A percentile compares a stretch with the other conserved stretches of the same genome.
Conservation (phyloP, 495 filamentous ascomycete species). For the Penicillium coffeae region DNA sequence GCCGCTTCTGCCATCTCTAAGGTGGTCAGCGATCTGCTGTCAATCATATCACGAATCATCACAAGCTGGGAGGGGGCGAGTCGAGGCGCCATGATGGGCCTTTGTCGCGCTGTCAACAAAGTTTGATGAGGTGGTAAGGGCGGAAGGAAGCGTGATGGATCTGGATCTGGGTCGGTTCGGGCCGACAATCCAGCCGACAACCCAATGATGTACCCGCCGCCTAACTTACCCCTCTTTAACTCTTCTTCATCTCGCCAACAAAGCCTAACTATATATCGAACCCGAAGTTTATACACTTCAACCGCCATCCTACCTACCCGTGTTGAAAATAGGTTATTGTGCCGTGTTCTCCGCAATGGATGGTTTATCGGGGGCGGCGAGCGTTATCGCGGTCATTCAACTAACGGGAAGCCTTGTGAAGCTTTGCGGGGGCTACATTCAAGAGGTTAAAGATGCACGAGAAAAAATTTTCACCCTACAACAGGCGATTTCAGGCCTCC, state of each 20-base stretch:
- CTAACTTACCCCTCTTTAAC: too few relatives aligned
- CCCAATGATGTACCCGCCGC: too few relatives aligned
- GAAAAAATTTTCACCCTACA: slow-evolving; percentile 21
- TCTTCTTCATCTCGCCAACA: too few relatives aligned
- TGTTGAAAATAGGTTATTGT: too few relatives aligned
- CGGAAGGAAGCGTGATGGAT: too few relatives aligned
- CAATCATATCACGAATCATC: slow-evolving; percentile 12
- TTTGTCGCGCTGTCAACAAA: slow-evolving; percentile 1
- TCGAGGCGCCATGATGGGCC: slow-evolving; percentile 8
- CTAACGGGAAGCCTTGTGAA: slow-evolving; percentile 23
- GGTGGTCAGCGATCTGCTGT: slow-evolving; percentile 9
- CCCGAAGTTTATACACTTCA: too few relatives aligned
- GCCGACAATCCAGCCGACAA: too few relatives aligned
- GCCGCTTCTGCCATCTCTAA: slow-evolving; percentile 8
- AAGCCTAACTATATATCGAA: too few relatives aligned
- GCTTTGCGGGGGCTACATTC: slow-evolving; percentile 29
- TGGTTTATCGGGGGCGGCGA: slow-evolving; percentile 13
- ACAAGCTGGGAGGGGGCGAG: slow-evolving; percentile 3
- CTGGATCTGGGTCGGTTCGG: too few relatives aligned
- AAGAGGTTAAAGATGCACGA: slow-evolving; percentile 25
- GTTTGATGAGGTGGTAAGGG: too few relatives aligned
- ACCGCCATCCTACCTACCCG: too few relatives aligned
- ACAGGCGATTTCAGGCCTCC: slow-evolving; percentile 14
- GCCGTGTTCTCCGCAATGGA: too few relatives aligned
- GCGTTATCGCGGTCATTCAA: slow-evolving; percentile 28